Percentiles rank a stretch among this genome's conserved stretches.
Evolutionary conservation across 176 grass and related monocot species (phyloP).

Genomic region (Triticum dicoccoides): DNA sequence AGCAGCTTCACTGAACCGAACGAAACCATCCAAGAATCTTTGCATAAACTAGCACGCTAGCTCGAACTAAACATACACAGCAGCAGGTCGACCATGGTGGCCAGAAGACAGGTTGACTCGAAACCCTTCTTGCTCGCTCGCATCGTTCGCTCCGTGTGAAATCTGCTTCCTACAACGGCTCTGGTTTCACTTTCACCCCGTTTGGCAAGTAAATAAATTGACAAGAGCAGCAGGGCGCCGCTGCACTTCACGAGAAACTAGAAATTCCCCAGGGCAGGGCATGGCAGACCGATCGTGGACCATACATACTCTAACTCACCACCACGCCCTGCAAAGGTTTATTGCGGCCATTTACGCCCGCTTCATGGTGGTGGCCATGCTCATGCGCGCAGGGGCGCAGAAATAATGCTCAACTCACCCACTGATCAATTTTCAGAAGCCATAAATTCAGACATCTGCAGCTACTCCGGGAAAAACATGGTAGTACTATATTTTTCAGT

Average conservation of each 20-base stretch:
- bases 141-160: background rate
- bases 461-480: too few relatives aligned
- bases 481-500: background rate
- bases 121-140: too few relatives aligned
- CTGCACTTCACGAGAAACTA: conserved; percentile 11
- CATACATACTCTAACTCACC: conserved; percentile 4
- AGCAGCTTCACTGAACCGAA: too few relatives aligned
- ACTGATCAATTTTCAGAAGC: background rate
- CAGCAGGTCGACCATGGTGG: too few relatives aligned
- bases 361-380: background rate
- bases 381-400: background rate
- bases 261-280: background rate
- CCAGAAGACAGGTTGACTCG: too few relatives aligned
- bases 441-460: background rate
- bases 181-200: background rate
- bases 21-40: too few relatives aligned
- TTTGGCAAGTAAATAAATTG: background rate
- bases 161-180: background rate
- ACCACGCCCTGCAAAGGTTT: background rate
- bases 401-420: background rate
- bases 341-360: conserved; percentile 11
- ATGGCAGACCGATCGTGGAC: conserved; percentile 2
- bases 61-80: too few relatives aligned
- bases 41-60: too few relatives aligned
- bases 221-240: background rate